Percentiles rank a stretch among this genome's conserved stretches.
Evolutionary conservation across 768 basidiomycete genomes (phyloP).

Genomic region (Boletus insuetus): DNA sequence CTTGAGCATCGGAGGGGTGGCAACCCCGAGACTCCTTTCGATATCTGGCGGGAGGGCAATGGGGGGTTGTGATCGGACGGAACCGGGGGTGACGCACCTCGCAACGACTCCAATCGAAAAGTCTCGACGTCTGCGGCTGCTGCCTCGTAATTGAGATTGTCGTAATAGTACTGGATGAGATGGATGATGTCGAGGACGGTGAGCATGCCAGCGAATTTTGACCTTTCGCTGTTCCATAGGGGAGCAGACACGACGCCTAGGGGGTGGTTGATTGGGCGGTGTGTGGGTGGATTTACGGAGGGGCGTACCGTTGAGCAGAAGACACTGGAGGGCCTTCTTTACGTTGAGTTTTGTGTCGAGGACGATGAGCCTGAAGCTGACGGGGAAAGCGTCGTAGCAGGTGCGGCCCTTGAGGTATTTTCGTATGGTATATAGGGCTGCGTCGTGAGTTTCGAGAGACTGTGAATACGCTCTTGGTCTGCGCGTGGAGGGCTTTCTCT

Average conservation of each 20-base stretch:
- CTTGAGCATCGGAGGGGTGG: conserved; percentile 82
- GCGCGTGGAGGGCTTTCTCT: conserved; percentile 54
- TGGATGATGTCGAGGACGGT: conserved; percentile 99
- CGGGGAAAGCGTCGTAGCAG: conserved; percentile 95
- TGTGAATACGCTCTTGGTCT: conserved; percentile 55
- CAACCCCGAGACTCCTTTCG: conserved; percentile 88
- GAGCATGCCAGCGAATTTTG: conserved; percentile 95
- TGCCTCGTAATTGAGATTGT: conserved; percentile 74
- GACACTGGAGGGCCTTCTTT: conserved; percentile 89
- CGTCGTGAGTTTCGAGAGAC: conserved; percentile 62
- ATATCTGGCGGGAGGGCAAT: conserved; percentile 59
- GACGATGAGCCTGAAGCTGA: conserved; percentile 94
- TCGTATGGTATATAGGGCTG: conserved; percentile 69
- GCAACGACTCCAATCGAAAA: conserved; percentile 81
- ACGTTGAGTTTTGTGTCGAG: conserved; percentile 95
- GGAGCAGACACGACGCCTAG: conserved; percentile 97
- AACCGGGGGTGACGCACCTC: conserved; percentile 56
- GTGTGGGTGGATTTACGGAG: background rate
- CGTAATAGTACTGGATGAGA: conserved; percentile 97
- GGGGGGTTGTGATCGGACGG: background rate
- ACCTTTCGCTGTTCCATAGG: conserved; percentile 94
- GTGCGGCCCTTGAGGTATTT: conserved; percentile 80
- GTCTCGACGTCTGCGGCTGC: conserved; percentile 91
- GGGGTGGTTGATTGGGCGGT: background rate
- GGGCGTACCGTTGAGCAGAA: conserved; percentile 69